A percentile compares a stretch with the other conserved stretches of the same genome.
Conservation (phyloP, 352 stramenopile species). For the Pythium brachiatum region DNA sequence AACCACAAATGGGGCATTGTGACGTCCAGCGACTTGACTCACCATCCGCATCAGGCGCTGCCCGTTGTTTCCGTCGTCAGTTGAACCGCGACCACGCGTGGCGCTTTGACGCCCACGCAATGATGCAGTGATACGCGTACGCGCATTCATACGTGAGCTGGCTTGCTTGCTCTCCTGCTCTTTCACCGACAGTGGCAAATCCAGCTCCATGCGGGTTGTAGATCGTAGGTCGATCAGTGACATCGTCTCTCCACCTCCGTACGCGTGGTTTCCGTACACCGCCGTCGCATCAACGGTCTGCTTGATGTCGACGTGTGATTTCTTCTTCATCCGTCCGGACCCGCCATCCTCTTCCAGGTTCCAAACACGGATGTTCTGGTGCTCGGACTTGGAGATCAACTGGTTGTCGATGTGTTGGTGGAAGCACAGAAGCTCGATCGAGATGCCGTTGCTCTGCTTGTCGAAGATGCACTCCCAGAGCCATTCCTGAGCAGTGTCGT, state of each 20-base stretch:
- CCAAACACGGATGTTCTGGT: constrained; percentile 85
- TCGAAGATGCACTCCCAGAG: constrained; percentile 85
- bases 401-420: constrained; percentile 48
- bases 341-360: constrained; percentile 54
- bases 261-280: constrained; percentile 73
- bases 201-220: constrained; percentile 61
- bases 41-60: constrained; percentile 73
- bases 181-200: constrained; percentile 61
- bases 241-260: constrained; percentile 65
- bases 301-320: constrained; percentile 73
- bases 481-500: constrained; percentile 39
- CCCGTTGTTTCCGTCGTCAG: constrained; percentile 41
- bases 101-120: constrained; percentile 16
- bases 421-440: constrained; percentile 76
- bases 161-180: constrained; percentile 38
- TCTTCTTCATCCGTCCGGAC: constrained; percentile 49
- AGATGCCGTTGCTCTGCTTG: constrained; percentile 86
- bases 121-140: constrained; percentile 24
- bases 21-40: constrained; percentile 60
- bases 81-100: constrained; percentile 31
- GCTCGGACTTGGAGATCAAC: constrained; percentile 83
- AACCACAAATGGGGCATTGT: constrained; percentile 60
- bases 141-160: neutral
- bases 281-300: constrained; percentile 60
- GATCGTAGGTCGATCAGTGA: constrained; percentile 61